Conservation (phyloP, 1,284 basidiomycete genomes). For the Pseudozyma tsukubaensis region DNA sequence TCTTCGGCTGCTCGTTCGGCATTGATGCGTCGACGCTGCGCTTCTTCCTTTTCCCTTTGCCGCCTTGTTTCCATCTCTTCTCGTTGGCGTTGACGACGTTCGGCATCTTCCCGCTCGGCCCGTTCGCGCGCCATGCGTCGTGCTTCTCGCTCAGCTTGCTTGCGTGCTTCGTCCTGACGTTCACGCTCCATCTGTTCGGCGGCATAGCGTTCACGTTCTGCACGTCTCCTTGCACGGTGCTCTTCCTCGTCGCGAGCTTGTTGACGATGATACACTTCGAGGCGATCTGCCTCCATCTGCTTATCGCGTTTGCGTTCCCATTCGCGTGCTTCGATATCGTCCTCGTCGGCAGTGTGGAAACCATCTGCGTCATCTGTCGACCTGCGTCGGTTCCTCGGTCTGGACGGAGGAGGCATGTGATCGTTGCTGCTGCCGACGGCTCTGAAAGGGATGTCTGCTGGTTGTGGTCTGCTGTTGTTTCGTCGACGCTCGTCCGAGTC, state of each 20-base stretch:
- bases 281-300: conserved; percentile 41
- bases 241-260: conserved; percentile 35
- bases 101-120: conserved; percentile 23
- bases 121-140: conserved; percentile 22
- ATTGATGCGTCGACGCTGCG: conserved; percentile 19
- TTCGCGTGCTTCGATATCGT: conserved; percentile 36
- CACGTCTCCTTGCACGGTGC: conserved; percentile 17
- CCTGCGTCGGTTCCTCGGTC: conserved; percentile 21
- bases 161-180: conserved; percentile 13
- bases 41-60: conserved; percentile 26
- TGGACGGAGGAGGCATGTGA: conserved; percentile 3
- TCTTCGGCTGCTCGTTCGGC: conserved; percentile 33
- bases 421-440: conserved; percentile 17
- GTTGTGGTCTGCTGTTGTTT: conserved; percentile 7
- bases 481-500: conserved; percentile 25
- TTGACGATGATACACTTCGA: conserved; percentile 31
- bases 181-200: conserved; percentile 20
- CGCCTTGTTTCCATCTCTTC: conserved; percentile 8
- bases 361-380: conserved; percentile 40
- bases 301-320: conserved; percentile 42
- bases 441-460: conserved; percentile 11
- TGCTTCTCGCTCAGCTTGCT: conserved; percentile 30
- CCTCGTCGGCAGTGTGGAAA: conserved; percentile 48
- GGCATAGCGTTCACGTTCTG: conserved; percentile 24
- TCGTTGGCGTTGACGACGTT: conserved; percentile 13